Evolutionary conservation across 345 rosid species (phyloP).

Genomic region (Nephelium lappaceum): DNA sequence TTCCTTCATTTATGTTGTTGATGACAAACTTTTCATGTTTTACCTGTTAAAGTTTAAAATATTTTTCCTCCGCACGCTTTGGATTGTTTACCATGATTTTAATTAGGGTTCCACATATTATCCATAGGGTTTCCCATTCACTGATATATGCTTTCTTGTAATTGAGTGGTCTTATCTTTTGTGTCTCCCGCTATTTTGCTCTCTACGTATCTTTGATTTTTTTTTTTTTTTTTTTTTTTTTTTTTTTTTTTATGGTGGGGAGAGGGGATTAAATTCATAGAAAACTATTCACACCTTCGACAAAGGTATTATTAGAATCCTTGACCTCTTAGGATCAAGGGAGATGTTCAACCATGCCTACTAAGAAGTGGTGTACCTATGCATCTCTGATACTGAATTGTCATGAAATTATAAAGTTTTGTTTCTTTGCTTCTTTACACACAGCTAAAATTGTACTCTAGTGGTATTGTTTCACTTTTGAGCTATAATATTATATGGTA

Average conservation of each 20-base stretch:
- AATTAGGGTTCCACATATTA: background rate
- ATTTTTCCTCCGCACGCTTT: background rate
- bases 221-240: too few species aligned
- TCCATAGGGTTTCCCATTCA: background rate
- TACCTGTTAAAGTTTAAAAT: background rate
- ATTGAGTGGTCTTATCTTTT: background rate
- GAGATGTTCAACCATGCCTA: too few species aligned
- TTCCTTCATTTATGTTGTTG: background rate
- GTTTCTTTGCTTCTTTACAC: background rate
- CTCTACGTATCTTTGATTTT: too few species aligned
- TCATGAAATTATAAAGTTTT: background rate
- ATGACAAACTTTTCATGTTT: background rate
- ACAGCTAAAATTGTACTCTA: too few species aligned
- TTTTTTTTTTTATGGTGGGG: too few species aligned
- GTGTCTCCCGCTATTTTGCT: background rate
- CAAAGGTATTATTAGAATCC: too few species aligned
- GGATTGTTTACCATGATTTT: background rate
- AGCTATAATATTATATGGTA: constrained; percentile 9
- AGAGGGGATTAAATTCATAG: too few species aligned
- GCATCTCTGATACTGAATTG: background rate
- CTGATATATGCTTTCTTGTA: background rate
- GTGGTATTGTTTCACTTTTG: constrained; percentile 11
- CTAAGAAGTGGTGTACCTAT: too few species aligned
- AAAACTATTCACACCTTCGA: too few species aligned
- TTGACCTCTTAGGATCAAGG: too few species aligned